These are phyloP conservation scores for Saccharata proteae DNA, from an alignment of 2,329 filamentous ascomycete genomes.

Conservation along the genomic window DNA sequence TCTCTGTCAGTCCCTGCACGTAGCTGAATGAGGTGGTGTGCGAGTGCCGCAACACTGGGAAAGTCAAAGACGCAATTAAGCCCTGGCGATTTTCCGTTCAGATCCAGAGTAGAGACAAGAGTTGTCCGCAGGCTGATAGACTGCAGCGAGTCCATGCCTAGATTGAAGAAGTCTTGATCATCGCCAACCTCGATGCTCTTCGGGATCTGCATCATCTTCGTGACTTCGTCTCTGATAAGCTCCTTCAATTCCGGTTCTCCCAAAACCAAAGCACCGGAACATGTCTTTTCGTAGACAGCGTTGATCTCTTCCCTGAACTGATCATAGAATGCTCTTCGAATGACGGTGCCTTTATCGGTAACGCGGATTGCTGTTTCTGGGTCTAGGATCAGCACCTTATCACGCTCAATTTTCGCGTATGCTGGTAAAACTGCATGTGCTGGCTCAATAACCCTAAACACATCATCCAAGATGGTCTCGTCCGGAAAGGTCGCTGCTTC, in stretches of 20 bases:
- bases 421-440: conserved; percentile 40
- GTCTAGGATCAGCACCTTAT: conserved; percentile 40
- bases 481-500: conserved; percentile 28
- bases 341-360: conserved; percentile 47
- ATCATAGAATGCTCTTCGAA: conserved; percentile 39
- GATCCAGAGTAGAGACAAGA: conserved; percentile 40
- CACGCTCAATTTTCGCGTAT: conserved; percentile 43
- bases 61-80: conserved; percentile 50
- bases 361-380: conserved; percentile 33
- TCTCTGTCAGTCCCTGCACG: conserved; percentile 24
- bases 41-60: conserved; percentile 36
- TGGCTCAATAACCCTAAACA: conserved; percentile 39
- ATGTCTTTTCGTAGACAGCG: conserved; percentile 26
- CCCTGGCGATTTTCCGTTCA: conserved; percentile 34
- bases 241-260: conserved; percentile 20
- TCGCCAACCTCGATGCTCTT: conserved; percentile 21
- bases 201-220: conserved; percentile 12
- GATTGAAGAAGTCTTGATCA: conserved; percentile 42
- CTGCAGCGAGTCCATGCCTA: conserved; percentile 48
- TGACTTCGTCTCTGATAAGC: conserved; percentile 14
- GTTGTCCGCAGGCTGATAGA: conserved; percentile 43
- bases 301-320: conserved; percentile 38
- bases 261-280: conserved; percentile 14
- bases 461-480: conserved; percentile 33
- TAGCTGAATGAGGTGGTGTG: conserved; percentile 33